These are phyloP conservation scores for Colletotrichum incanum DNA, from an alignment of 2,329 filamentous ascomycete species.

Conservation along the genomic window DNA sequence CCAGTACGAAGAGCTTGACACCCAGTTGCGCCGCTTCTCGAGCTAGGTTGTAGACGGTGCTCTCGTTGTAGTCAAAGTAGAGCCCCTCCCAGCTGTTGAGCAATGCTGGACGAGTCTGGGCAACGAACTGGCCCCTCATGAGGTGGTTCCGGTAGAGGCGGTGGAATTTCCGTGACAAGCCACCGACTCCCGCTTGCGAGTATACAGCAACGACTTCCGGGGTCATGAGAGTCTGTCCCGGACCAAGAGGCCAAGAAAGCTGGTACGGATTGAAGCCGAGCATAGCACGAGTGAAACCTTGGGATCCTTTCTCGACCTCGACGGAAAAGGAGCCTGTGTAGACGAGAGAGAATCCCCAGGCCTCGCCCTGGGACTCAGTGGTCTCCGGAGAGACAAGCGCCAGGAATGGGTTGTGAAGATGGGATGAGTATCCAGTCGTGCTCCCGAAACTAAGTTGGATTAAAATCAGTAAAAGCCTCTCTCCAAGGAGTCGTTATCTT, in stretches of 20 bases:
- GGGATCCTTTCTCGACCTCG: constrained; percentile 74
- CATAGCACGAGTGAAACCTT: constrained; percentile 72
- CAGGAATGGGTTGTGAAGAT: constrained; percentile 77
- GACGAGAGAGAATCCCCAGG: constrained; percentile 76
- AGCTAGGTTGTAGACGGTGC: constrained; percentile 69
- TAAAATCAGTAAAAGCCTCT: background rate
- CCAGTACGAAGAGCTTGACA: constrained; percentile 75
- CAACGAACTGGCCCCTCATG: constrained; percentile 70
- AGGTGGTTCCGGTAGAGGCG: constrained; percentile 74
- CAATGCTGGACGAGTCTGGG: constrained; percentile 67
- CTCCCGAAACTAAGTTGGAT: constrained; percentile 69
- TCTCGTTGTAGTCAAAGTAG: constrained; percentile 71
- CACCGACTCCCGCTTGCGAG: constrained; percentile 71
- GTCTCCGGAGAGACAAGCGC: constrained; percentile 69
- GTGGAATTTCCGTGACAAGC: constrained; percentile 75
- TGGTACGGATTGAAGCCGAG: constrained; percentile 75
- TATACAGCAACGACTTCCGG: constrained; percentile 76
- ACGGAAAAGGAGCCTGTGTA: constrained; percentile 76
- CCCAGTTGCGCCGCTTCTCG: constrained; percentile 71
- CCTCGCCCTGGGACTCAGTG: constrained; percentile 73
- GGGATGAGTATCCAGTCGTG: constrained; percentile 73
- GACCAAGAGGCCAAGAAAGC: constrained; percentile 69
- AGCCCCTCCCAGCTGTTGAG: constrained; percentile 79
- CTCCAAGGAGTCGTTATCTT: fast-evolving
- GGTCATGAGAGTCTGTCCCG: constrained; percentile 71